These are phyloP conservation scores for Arctium lappa DNA, from an alignment of 129 eudicot species.

Conservation along the genomic window DNA sequence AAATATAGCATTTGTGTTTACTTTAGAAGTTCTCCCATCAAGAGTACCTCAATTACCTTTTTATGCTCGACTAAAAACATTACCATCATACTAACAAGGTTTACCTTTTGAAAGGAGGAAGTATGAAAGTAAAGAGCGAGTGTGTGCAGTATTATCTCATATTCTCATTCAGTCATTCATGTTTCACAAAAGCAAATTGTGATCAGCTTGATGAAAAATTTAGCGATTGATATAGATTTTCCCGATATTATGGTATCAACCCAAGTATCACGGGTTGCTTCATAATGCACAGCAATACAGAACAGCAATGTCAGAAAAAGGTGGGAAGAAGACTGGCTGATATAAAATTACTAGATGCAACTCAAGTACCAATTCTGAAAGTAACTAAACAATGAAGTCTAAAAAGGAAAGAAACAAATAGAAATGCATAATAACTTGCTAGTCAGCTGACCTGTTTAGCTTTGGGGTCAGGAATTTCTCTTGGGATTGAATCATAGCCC, in stretches of 20 bases:
- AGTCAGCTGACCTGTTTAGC: slow-evolving; percentile 70
- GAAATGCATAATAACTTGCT: background rate
- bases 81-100: too few species aligned
- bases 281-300: background rate
- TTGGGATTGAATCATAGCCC: slow-evolving; percentile 96
- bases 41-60: too few species aligned
- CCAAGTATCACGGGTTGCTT: background rate
- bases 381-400: background rate
- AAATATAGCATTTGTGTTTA: too few species aligned
- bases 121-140: too few species aligned
- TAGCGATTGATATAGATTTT: too few species aligned
- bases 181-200: background rate
- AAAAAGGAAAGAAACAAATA: background rate
- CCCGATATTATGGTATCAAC: too few species aligned
- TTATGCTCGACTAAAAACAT: too few species aligned
- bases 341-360: background rate
- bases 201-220: background rate
- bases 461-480: slow-evolving; percentile 94
- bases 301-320: background rate
- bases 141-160: background rate
- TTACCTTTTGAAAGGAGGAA: too few species aligned
- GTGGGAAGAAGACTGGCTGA: background rate
- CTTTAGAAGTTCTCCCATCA: too few species aligned
- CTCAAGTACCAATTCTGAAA: background rate
- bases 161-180: background rate